Conservation (phyloP, 2,329 filamentous ascomycete species). For the Trichoderma hamatum region DNA sequence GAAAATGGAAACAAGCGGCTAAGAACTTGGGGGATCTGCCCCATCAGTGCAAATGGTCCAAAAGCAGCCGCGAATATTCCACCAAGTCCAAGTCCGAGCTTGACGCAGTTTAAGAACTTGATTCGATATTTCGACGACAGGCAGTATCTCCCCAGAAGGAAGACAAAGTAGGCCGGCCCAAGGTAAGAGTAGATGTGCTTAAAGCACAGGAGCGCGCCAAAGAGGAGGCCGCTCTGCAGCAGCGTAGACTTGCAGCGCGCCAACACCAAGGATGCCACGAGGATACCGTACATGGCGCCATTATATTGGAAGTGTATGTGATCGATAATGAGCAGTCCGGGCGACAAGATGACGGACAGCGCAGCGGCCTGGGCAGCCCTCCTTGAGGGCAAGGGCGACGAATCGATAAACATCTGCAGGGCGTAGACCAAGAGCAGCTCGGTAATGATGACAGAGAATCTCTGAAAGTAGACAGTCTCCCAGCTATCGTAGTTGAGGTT, state of each 20-base stretch:
- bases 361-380: constrained; percentile 82
- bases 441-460: constrained; percentile 80
- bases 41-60: constrained; percentile 81
- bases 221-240: constrained; percentile 77
- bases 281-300: constrained; percentile 89
- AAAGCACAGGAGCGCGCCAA: constrained; percentile 84
- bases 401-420: constrained; percentile 77
- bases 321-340: constrained; percentile 93
- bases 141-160: constrained; percentile 86
- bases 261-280: constrained; percentile 83
- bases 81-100: constrained; percentile 74
- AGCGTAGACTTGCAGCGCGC: constrained; percentile 75
- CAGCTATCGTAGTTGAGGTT: constrained; percentile 87
- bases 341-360: constrained; percentile 86
- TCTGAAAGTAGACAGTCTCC: constrained; percentile 93
- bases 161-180: constrained; percentile 94
- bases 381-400: constrained; percentile 65
- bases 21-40: constrained; percentile 81
- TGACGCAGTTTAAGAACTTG: constrained; percentile 76
- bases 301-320: constrained; percentile 99
- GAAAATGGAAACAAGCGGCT: constrained; percentile 91
- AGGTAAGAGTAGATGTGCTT: constrained; percentile 99
- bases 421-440: constrained; percentile 85
- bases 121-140: constrained; percentile 77
- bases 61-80: constrained; percentile 79